phyloP scores from a whole-genome alignment of 495 filamentous ascomycete genomes.

The Hypomontagnella submonticulosa region DNA sequence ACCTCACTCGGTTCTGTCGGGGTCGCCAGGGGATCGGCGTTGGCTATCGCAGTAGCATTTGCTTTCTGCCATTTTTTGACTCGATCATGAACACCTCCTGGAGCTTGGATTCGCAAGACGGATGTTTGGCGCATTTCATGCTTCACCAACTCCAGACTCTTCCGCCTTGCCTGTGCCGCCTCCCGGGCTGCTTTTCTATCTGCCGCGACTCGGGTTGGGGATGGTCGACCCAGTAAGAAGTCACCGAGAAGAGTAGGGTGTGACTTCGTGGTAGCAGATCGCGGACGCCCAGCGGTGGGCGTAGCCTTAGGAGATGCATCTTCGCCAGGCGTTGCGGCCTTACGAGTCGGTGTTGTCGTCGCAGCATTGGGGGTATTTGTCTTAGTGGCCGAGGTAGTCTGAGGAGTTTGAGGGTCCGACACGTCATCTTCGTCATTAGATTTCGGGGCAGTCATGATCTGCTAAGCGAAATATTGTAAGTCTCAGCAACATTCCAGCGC shows the following conservation, averaged over 20 bases:
- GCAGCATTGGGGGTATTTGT: constrained; percentile 26
- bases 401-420: constrained; percentile 39
- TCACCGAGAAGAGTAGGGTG: constrained; percentile 61
- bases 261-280: constrained; percentile 39
- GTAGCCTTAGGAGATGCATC: constrained; percentile 56
- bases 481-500: constrained; percentile 35
- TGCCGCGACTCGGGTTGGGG: constrained; percentile 55
- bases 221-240: constrained; percentile 65
- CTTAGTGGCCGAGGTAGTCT: constrained; percentile 18
- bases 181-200: constrained; percentile 49
- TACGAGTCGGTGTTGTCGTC: constrained; percentile 17
- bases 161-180: constrained; percentile 53
- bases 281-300: constrained; percentile 48
- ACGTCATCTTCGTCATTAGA: constrained; percentile 46
- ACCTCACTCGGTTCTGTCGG: constrained; percentile 58
- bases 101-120: constrained; percentile 59
- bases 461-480: constrained; percentile 25
- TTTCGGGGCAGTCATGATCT: constrained; percentile 49
- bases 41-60: constrained; percentile 65
- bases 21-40: constrained; percentile 52
- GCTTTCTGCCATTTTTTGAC: constrained; percentile 82
- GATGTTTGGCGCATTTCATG: constrained; percentile 62
- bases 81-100: constrained; percentile 69
- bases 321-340: constrained; percentile 23
- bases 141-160: constrained; percentile 58